These are phyloP conservation scores for Kockiozyma suomiensis DNA, from an alignment of 805 yeast genomes.

Conservation along the genomic window DNA sequence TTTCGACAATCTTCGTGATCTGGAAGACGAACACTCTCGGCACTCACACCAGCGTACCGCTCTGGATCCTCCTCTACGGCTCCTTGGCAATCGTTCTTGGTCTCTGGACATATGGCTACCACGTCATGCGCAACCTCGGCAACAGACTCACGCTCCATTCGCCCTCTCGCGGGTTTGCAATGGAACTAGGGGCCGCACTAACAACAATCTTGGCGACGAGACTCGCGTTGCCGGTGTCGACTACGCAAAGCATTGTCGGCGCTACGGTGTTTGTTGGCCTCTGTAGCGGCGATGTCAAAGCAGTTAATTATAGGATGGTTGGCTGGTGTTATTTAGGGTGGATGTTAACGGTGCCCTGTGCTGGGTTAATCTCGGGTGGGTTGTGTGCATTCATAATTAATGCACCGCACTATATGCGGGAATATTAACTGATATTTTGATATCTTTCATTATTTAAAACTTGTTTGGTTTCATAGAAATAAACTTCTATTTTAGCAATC, in stretches of 20 bases:
- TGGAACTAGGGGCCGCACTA: conserved; percentile 76
- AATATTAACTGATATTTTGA: too few relatives aligned
- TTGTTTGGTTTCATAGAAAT: too few relatives aligned
- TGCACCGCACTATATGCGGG: conserved; percentile 52
- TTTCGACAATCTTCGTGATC: conserved; percentile 62
- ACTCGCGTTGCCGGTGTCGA: conserved; percentile 69
- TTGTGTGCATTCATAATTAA: conserved; percentile 63
- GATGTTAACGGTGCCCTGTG: conserved; percentile 71
- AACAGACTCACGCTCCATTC: conserved; percentile 74
- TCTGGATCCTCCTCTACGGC: conserved; percentile 70
- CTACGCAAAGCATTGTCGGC: conserved; percentile 78
- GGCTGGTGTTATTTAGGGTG: conserved; percentile 71
- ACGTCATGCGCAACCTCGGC: conserved; percentile 69
- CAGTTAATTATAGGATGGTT: conserved; percentile 79
- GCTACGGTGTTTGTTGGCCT: conserved; percentile 76
- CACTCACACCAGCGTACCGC: conserved; percentile 61
- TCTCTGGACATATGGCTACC: conserved; percentile 70
- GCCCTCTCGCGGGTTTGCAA: conserved; percentile 75
- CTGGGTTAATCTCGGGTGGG: conserved; percentile 73
- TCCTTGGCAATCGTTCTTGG: conserved; percentile 70
- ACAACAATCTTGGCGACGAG: conserved; percentile 76
- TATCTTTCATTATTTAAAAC: too few relatives aligned
- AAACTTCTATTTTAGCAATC: conserved; percentile 12
- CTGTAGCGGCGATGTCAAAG: conserved; percentile 62
- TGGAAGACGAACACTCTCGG: conserved; percentile 54